Evolutionary conservation across 805 yeast species (phyloP).

Genomic region (Ogataea corticis): DNA sequence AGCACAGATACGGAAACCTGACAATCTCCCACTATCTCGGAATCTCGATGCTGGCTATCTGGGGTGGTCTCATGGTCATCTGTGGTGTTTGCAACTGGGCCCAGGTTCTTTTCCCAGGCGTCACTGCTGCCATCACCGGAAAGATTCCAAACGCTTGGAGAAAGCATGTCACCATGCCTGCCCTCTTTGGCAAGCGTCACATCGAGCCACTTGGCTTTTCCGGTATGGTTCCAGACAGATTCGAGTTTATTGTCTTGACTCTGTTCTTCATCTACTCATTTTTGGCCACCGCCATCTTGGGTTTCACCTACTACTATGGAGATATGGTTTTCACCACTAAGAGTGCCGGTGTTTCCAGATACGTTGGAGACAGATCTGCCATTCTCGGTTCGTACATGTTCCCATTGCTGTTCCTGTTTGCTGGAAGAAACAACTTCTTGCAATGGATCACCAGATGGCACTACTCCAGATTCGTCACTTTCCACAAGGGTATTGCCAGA

Average conservation of each 20-base stretch:
- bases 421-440: slow-evolving; percentile 63
- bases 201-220: slow-evolving; percentile 19
- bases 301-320: slow-evolving; percentile 22
- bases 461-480: slow-evolving; percentile 52
- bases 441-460: slow-evolving; percentile 62
- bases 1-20: slow-evolving; percentile 35
- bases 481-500: slow-evolving; percentile 60
- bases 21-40: slow-evolving; percentile 48
- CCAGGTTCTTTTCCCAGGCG: slow-evolving; percentile 39
- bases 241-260: slow-evolving; percentile 46
- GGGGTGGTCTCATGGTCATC: slow-evolving; percentile 46
- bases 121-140: slow-evolving; percentile 35
- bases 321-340: slow-evolving; percentile 24
- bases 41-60: slow-evolving; percentile 46
- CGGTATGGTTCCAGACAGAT: slow-evolving; percentile 51
- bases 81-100: slow-evolving; percentile 45
- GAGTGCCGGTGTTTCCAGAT: slow-evolving; percentile 32
- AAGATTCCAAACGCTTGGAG: slow-evolving; percentile 26
- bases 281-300: slow-evolving; percentile 23
- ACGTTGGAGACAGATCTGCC: slow-evolving; percentile 53
- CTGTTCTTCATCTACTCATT: slow-evolving; percentile 36
- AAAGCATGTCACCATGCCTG: slow-evolving; percentile 26
- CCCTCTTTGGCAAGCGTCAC: slow-evolving; percentile 25
- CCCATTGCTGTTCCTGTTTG: slow-evolving; percentile 57
- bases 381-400: slow-evolving; percentile 46